Base-by-base conservation (phyloP, 495 filamentous ascomycete genomes). In the Neurospora sp. region DNA sequence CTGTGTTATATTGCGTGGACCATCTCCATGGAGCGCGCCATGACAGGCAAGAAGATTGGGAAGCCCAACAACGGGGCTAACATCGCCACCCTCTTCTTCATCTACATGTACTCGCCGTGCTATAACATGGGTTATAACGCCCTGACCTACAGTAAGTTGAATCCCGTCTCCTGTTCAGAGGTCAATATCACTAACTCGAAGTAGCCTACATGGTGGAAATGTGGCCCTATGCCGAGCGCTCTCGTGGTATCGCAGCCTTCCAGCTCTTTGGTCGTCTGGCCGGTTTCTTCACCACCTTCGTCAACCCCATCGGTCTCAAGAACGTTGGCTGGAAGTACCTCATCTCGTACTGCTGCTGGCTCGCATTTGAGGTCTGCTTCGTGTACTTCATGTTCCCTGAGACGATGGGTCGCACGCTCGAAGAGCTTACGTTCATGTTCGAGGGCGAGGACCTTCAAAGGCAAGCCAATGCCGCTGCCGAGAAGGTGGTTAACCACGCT, bases 101-200 rank as follows among this genome's bases (percentile, higher is more conserved):
- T 90, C 74, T 92, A 90, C 75, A 81, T 83, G 37, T 92, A 91
- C 77, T 86, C 85, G 1, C 90, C 89, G 4, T 87, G 86, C 75
- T 91, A 91, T 74, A 91, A 86, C 75, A 84, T 91, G 72, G 90
- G 88, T n/a, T 90, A 91, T 76, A 91, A 91, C 72, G 89, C 90
- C 41, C 81, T 91, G 42, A 90, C 90, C 2, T 92, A 91, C 78
- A 90, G 87, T 90, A 77, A 80, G 82, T 72, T 69, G 5, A n/a
- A 7, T 31, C 8, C 14, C 54, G 5, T 3, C 12, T 16, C 16
- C 31, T 40, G 9, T 60, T 9, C 37, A 27, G 16, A 41, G 12
- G 41, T 31, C 9, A 6, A 38, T 9, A 14, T 69, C 8, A 18
- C 39, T 39, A 18, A 72, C 39, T 2, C 35, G 10, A 38, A 16